Conservation (phyloP, 805 yeast genomes). For the Ogataea corticis region DNA sequence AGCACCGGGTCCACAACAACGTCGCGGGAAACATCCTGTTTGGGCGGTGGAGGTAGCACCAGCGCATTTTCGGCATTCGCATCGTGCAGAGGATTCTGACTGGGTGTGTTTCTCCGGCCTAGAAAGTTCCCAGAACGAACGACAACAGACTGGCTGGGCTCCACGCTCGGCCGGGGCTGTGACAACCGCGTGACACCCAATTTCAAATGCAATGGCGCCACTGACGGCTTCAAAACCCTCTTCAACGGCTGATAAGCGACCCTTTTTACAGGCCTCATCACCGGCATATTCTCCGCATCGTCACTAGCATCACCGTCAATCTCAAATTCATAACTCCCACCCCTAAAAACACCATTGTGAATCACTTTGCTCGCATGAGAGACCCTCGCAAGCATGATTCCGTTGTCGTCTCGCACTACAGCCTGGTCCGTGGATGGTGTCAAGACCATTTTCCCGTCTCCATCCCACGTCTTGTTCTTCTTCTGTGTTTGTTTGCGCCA, state of each 20-base stretch:
- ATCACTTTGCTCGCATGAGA: slow-evolving; percentile 20
- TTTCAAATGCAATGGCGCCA: slow-evolving; percentile 5
- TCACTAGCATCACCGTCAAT: slow-evolving; percentile 46
- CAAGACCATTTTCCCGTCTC: slow-evolving; percentile 67
- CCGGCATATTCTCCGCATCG: not conserved
- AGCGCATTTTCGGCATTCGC: slow-evolving; percentile 38
- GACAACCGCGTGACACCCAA: not conserved
- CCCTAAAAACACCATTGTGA: slow-evolving; percentile 38
- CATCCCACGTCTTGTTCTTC: slow-evolving; percentile 93
- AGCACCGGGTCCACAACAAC: slow-evolving; percentile 65
- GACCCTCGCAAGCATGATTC: slow-evolving; percentile 26
- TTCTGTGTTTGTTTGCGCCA: slow-evolving; percentile 73
- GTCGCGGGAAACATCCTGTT: slow-evolving; percentile 25
- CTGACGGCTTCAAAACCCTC: slow-evolving; percentile 2
- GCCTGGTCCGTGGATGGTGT: slow-evolving; percentile 22
- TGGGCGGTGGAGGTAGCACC: slow-evolving; percentile 31
- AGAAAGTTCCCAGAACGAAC: slow-evolving; percentile 1
- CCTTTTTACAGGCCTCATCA: slow-evolving; percentile 18
- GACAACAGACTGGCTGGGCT: not conserved
- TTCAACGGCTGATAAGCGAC: slow-evolving; percentile 4
- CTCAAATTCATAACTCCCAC: slow-evolving; percentile 65
- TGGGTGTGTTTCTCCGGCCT: slow-evolving; percentile 12
- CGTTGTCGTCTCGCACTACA: slow-evolving; percentile 31
- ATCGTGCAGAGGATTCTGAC: slow-evolving; percentile 42
- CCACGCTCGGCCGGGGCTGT: no score